phyloP scores from a whole-genome alignment of 345 rosid species.

The Cardamine resedifolia region DNA sequence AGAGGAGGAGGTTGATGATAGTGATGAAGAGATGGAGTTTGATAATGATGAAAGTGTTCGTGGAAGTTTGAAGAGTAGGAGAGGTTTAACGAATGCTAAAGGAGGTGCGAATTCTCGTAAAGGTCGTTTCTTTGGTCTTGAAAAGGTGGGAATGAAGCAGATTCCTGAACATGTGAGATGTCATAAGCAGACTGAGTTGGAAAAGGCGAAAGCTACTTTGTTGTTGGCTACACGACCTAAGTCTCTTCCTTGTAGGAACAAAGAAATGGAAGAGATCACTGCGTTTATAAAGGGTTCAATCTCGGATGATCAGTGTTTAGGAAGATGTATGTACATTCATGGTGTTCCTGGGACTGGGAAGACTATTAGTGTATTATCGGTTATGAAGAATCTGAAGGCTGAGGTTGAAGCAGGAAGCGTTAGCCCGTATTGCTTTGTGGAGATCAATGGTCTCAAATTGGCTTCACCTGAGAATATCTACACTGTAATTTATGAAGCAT shows the following conservation, averaged over 20 bases:
- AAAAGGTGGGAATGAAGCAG: constrained; percentile 74
- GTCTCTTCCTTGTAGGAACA: constrained; percentile 82
- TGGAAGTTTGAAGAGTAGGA: constrained; percentile 42
- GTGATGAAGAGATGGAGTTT: constrained; percentile 66
- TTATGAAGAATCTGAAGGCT: constrained; percentile 75
- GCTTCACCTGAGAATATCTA: constrained; percentile 93
- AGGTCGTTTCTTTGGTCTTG: constrained; percentile 81
- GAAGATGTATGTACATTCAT: constrained; percentile 88
- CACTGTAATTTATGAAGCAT: constrained; percentile 82
- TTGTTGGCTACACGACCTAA: constrained; percentile 81
- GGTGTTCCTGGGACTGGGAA: constrained; percentile 99
- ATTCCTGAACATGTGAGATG: constrained; percentile 90
- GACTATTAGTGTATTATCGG: constrained; percentile 86
- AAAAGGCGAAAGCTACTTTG: constrained; percentile 82
- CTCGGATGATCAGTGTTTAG: constrained; percentile 82
- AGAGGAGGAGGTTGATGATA: constrained; percentile 50
- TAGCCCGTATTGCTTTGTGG: constrained; percentile 84
- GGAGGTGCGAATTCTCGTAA: constrained; percentile 77
- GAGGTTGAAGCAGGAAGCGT: constrained; percentile 80
- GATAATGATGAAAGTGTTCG: constrained; percentile 44
- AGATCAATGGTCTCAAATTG: constrained; percentile 90
- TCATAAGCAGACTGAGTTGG: constrained; percentile 83
- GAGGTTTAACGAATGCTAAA: constrained; percentile 39
- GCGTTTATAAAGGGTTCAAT: constrained; percentile 81
- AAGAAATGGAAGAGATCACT: constrained; percentile 91